Evolutionary conservation across 2,329 filamentous ascomycete species (phyloP), one percentile per base, ranked within the genome.

Genomic region (Cucurbitaria berberidis): DNA sequence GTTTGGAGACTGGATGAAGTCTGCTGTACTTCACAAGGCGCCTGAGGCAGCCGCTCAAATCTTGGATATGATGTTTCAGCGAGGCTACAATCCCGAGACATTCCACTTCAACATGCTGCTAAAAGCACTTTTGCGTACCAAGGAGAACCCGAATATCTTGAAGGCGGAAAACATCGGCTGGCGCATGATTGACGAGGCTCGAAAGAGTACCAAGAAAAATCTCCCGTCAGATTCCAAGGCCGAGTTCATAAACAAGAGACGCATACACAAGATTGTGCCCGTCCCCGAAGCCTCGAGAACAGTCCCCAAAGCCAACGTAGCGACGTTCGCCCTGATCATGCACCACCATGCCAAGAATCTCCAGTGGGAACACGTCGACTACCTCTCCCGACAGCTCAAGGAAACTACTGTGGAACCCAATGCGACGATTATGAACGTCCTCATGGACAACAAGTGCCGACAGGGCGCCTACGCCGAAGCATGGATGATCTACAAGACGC

Each of bases 1-100:
- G 74, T 89, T 92, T 61, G 89, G 88, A 29, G 93, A 91, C 65
- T 96, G 92, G 93, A 82, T 96, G 67, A 93, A 93, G 74, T 86
- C 89, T 44, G 83, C 96, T 8, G 89, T 96, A 50, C 88, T 87
- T 15, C 84, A 87, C 52, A 81, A 65, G 68, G 75, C 64, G 5
- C 68, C 74, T 3, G 84, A 89, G 51, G 89, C 88, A 1, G 90
- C 91, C 3, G 81, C 84, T 46, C 84, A 85, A 54, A 90, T 96
- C 8, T 79, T 95, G 24, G 83, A 89, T 13, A 81, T 92, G 58
- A 93, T 96, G 89, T 85, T 87, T 62, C 80, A 83, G 46, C 85
- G 84, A 63, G 86, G 86, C 1, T 83, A 92, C 29, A 80, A 81
- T 51, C 86, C 90, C 2, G 86, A 89, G 35, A 80, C 89, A 1